phyloP scores from a whole-genome alignment of 208 protist genomes.

The Trypanosoma mega region DNA sequence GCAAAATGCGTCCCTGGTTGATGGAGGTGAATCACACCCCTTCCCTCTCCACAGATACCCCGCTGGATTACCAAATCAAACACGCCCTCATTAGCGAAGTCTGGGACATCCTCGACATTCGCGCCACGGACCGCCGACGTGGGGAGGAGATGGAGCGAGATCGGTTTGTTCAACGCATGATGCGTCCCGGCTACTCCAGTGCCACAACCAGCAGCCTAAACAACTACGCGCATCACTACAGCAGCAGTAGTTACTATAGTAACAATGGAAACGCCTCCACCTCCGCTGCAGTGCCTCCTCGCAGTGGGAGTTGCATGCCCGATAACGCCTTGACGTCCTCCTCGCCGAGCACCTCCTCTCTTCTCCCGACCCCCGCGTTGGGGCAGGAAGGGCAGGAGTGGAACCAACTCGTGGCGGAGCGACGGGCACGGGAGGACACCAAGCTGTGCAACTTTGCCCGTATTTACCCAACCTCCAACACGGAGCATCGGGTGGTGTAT shows the following conservation, averaged over 20 bases:
- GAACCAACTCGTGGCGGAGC: slow-evolving; percentile 19
- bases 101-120: slow-evolving; percentile 88
- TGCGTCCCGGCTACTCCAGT: slow-evolving; percentile 39
- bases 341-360: slow-evolving; percentile 4
- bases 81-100: slow-evolving; percentile 81
- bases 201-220: background rate
- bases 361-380: slow-evolving; percentile 1
- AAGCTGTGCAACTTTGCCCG: slow-evolving; percentile 78
- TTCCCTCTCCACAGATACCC: slow-evolving; percentile 92
- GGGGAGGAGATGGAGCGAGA: slow-evolving; percentile 67
- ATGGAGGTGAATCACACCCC: slow-evolving; percentile 98
- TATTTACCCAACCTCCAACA: slow-evolving; percentile 74
- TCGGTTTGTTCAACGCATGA: slow-evolving; percentile 77
- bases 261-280: slow-evolving; percentile 32
- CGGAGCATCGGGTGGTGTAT: slow-evolving; percentile 66
- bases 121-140: slow-evolving; percentile 57
- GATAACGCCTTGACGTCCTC: background rate
- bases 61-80: slow-evolving; percentile 93
- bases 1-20: slow-evolving; percentile 92
- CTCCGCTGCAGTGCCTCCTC: no score
- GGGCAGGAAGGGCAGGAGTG: background rate
- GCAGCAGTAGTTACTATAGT: background rate
- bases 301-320: no score
- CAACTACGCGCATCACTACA: background rate
- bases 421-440: slow-evolving; percentile 63